Percentiles rank a stretch among this genome's conserved stretches.
Evolutionary conservation across 2,329 filamentous ascomycete genomes (phyloP).

Genomic region (Aspergillus tamarii): DNA sequence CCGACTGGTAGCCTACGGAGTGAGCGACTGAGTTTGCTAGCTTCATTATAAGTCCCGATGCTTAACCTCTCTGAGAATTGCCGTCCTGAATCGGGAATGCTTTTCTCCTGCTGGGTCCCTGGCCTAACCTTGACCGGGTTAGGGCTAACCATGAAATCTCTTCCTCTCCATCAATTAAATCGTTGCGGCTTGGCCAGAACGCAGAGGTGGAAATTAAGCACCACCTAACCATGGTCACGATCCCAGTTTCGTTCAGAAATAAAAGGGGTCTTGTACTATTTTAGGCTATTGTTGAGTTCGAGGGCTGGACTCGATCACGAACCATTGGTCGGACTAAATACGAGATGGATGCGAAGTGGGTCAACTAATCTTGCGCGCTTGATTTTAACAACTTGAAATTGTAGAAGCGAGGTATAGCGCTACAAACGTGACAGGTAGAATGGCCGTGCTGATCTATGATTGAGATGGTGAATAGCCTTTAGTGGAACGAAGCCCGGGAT

Average conservation of each 20-base stretch:
- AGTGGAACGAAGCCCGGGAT: neutral
- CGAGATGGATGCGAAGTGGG: neutral
- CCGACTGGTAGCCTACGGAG: neutral
- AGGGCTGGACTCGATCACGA: too few species aligned
- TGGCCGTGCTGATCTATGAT: neutral
- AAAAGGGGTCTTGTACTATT: neutral
- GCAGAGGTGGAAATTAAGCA: neutral
- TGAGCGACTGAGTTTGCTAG: neutral
- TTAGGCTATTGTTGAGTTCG: neutral
- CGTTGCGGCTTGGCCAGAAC: neutral
- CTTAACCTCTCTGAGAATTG: neutral
- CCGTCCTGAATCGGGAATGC: neutral
- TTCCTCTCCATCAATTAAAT: neutral
- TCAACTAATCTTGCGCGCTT: neutral
- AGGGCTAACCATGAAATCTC: neutral
- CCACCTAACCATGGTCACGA: neutral
- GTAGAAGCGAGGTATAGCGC: neutral
- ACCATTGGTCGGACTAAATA: neutral
- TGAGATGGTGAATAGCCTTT: neutral
- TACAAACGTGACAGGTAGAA: neutral
- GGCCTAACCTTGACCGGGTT: neutral
- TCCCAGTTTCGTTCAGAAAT: too few species aligned
- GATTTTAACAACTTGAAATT: neutral
- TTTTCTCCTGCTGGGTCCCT: too few species aligned
- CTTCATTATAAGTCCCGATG: neutral